Conservation (phyloP, 345 rosid species). For the Bretschneidera sinensis region DNA sequence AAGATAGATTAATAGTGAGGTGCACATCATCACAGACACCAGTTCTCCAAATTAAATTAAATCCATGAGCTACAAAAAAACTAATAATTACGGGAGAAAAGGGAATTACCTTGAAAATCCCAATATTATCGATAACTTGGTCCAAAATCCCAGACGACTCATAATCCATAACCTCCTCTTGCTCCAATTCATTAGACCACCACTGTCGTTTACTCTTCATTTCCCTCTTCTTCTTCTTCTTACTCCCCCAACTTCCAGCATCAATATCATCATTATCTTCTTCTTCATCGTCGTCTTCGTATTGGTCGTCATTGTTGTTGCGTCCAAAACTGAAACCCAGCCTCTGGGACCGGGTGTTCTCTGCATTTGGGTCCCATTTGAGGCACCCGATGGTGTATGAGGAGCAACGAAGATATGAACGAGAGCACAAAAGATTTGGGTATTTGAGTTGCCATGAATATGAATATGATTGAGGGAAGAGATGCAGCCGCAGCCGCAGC, state of each 20-base stretch:
- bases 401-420: background rate
- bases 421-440: background rate
- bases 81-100: background rate
- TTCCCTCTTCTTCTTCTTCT: constrained; percentile 8
- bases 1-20: no score
- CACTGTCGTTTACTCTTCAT: constrained; percentile 11
- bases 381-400: background rate
- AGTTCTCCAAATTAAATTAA: no score
- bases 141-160: constrained; percentile 21
- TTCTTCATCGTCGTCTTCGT: background rate
- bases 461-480: background rate
- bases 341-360: background rate
- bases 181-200: background rate
- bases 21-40: no score
- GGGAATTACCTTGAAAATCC: constrained; percentile 41
- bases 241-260: background rate
- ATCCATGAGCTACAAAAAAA: no score
- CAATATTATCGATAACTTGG: constrained; percentile 35
- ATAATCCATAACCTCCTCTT: background rate
- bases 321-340: background rate
- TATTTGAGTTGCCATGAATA: background rate
- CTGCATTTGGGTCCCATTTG: background rate
- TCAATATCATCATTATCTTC: background rate
- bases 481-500: no score
- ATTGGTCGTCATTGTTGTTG: background rate